Conservation (phyloP, 2,329 filamentous ascomycete genomes). For the Hansfordia pulvinata region DNA sequence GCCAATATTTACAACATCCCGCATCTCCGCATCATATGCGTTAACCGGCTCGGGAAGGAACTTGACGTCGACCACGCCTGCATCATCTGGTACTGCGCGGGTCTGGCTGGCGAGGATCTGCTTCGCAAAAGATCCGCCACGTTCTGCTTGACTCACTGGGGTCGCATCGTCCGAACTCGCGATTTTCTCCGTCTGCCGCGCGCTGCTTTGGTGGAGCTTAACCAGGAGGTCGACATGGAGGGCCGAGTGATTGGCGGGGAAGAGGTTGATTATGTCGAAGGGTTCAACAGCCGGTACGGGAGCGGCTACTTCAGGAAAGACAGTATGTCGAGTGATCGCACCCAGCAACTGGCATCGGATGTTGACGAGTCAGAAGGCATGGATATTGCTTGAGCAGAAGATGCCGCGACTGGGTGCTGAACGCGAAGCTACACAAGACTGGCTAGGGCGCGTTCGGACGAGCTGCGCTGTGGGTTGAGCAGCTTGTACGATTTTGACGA, state of each 20-base stretch:
- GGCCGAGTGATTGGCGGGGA: constrained; percentile 83
- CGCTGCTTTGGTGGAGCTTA: constrained; percentile 73
- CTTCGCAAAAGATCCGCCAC: constrained; percentile 74
- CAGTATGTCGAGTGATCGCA: constrained; percentile 45
- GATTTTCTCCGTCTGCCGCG: constrained; percentile 75
- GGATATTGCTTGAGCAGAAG: constrained; percentile 32
- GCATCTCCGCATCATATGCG: constrained; percentile 77
- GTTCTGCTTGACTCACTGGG: constrained; percentile 92
- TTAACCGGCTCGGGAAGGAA: constrained; percentile 80
- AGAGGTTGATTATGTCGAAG: constrained; percentile 52
- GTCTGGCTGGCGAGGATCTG: constrained; percentile 85
- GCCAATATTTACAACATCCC: constrained; percentile 97
- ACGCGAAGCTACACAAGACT: no score
- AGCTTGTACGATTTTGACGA: no score
- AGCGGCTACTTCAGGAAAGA: constrained; percentile 33
- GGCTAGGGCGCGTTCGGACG: no score
- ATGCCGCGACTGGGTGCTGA: no score
- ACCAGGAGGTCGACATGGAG: constrained; percentile 85
- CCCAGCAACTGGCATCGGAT: constrained; percentile 42
- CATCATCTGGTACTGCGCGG: constrained; percentile 90
- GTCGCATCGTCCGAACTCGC: constrained; percentile 76
- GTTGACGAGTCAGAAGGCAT: constrained; percentile 48
- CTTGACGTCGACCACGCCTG: constrained; percentile 91
- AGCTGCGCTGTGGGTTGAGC: no score
- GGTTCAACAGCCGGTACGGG: constrained; percentile 33